These are phyloP conservation scores for Fusarium camptoceras DNA, from an alignment of 2,329 filamentous ascomycete species.

Conservation along the genomic window DNA sequence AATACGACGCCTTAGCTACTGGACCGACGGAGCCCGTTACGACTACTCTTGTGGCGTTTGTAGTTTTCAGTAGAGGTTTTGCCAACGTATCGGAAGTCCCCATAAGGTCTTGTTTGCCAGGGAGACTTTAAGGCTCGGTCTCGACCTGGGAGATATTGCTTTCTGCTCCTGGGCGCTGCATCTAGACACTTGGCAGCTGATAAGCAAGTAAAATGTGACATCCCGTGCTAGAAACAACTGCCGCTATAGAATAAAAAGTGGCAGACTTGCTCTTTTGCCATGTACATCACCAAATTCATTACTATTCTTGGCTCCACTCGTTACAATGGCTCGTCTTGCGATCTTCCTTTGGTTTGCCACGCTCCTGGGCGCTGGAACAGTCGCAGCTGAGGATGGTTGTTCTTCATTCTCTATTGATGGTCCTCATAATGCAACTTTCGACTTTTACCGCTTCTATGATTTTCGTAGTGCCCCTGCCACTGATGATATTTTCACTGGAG, in stretches of 20 bases:
- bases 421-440: neutral
- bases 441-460: conserved; percentile 4
- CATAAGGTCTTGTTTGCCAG: neutral
- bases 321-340: neutral
- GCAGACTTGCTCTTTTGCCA: neutral
- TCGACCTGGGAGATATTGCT: neutral
- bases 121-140: accelerated
- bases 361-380: neutral
- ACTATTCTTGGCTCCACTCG: neutral
- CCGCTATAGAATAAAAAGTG: neutral
- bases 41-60: neutral
- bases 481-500: neutral
- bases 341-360: neutral
- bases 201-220: too few species aligned
- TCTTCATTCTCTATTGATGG: neutral
- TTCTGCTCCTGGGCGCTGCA: neutral
- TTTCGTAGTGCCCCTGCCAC: neutral
- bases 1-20: neutral
- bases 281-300: neutral
- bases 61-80: neutral
- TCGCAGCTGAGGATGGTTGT: neutral
- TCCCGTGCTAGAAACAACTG: neutral
- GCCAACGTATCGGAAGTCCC: neutral
- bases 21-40: neutral
- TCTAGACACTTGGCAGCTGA: neutral